Conservation (phyloP, 2,329 filamentous ascomycete genomes). For the Botrytis hyacinthi region DNA sequence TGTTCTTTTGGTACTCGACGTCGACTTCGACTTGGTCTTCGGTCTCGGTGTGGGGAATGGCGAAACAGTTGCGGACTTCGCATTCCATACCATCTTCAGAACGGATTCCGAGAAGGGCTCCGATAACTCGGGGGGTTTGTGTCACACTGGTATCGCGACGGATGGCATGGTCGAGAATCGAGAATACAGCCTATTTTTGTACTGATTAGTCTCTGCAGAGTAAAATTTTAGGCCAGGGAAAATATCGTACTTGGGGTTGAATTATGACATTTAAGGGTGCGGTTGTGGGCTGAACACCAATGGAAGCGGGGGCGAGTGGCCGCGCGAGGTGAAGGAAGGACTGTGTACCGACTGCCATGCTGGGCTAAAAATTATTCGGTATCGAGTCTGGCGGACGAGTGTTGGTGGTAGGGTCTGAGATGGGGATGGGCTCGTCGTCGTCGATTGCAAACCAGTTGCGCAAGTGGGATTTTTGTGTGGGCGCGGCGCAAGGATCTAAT, state of each 20-base stretch:
- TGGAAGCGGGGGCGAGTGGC: constrained; percentile 77
- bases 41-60: constrained; percentile 97
- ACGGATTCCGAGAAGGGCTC: constrained; percentile 86
- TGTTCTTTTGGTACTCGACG: constrained; percentile 99
- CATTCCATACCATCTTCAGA: constrained; percentile 97
- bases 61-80: constrained; percentile 94
- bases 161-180: constrained; percentile 88
- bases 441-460: constrained; percentile 21
- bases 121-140: constrained; percentile 94
- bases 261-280: constrained; percentile 91
- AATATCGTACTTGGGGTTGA: constrained; percentile 78
- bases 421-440: constrained; percentile 18
- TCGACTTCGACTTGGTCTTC: constrained; percentile 99
- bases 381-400: constrained; percentile 18
- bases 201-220: neutral
- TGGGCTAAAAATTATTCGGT: constrained; percentile 46
- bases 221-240: neutral
- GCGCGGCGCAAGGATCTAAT: constrained; percentile 22
- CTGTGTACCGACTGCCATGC: constrained; percentile 73
- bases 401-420: constrained; percentile 3
- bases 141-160: constrained; percentile 63
- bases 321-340: constrained; percentile 93
- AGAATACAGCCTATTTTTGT: constrained; percentile 59
- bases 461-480: constrained; percentile 24
- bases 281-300: constrained; percentile 79